These are phyloP conservation scores for Yamadazyma friedrichii DNA, from an alignment of 1,139 yeast genomes.

Conservation along the genomic window DNA sequence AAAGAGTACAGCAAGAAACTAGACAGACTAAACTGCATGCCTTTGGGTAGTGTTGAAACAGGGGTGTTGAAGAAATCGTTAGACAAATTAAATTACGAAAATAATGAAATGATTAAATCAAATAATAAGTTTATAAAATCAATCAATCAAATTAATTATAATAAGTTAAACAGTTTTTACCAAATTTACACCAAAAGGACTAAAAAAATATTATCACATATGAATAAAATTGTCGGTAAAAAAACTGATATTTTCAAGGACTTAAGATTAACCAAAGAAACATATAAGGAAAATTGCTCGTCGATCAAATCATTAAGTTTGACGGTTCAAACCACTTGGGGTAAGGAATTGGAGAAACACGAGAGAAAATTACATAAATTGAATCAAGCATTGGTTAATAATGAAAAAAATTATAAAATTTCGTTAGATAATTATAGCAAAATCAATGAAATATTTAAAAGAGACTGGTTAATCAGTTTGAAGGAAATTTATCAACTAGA, in stretches of 20 bases:
- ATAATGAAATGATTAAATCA: constrained; percentile 31
- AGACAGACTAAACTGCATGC: constrained; percentile 43
- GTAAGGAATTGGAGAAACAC: constrained; percentile 70
- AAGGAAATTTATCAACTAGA: constrained; percentile 75
- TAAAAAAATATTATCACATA: constrained; percentile 34
- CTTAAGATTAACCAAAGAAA: constrained; percentile 47
- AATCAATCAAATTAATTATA: constrained; percentile 33
- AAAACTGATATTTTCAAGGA: constrained; percentile 27
- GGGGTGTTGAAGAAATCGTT: constrained; percentile 60
- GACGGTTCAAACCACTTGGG: constrained; percentile 72
- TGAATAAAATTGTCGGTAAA: constrained; percentile 32
- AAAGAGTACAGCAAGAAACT: constrained; percentile 66
- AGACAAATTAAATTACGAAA: constrained; percentile 58
- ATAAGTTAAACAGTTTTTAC: constrained; percentile 31
- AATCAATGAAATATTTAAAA: constrained; percentile 67
- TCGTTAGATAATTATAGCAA: constrained; percentile 61
- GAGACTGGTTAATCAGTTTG: constrained; percentile 76
- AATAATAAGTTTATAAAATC: constrained; percentile 33
- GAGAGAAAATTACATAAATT: constrained; percentile 61
- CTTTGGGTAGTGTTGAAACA: constrained; percentile 59
- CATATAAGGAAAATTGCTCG: constrained; percentile 59
- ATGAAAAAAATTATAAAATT: constrained; percentile 59
- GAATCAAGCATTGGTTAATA: constrained; percentile 43
- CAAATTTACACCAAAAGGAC: constrained; percentile 31
- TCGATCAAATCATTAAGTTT: constrained; percentile 59